phyloP scores from a whole-genome alignment of 768 basidiomycete species.

The Lactarius trivialis region DNA sequence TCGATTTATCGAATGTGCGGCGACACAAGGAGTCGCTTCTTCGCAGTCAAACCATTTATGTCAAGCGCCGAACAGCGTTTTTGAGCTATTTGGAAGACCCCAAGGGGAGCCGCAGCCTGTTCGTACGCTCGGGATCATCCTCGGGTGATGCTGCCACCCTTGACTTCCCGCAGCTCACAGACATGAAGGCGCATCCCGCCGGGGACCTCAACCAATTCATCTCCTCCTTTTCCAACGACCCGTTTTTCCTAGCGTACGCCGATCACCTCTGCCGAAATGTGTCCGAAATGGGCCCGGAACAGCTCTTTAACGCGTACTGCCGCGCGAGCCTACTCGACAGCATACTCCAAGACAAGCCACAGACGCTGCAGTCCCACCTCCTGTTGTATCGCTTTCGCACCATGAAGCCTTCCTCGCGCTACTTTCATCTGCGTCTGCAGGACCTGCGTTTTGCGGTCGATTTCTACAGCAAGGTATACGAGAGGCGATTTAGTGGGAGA shows the following conservation, averaged over 20 bases:
- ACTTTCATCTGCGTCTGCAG: constrained; percentile 63
- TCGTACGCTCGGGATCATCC: constrained; percentile 80
- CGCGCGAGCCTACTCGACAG: constrained; percentile 77
- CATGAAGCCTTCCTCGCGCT: constrained; percentile 49
- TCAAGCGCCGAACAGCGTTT: constrained; percentile 89
- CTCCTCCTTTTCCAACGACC: constrained; percentile 78
- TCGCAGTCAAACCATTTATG: constrained; percentile 75
- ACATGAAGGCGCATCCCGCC: constrained; percentile 58
- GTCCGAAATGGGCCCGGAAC: constrained; percentile 52
- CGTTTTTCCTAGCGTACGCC: constrained; percentile 72
- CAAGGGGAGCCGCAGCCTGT: constrained; percentile 84
- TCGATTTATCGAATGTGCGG: constrained; percentile 58
- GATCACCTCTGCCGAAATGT: constrained; percentile 66
- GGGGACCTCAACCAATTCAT: constrained; percentile 81
- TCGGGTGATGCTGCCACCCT: constrained; percentile 78
- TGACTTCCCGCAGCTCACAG: constrained; percentile 74
- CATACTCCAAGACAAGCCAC: constrained; percentile 85
- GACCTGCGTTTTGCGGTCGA: constrained; percentile 70
- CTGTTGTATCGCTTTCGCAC: constrained; percentile 62
- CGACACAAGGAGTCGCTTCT: constrained; percentile 66
- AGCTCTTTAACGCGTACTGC: constrained; percentile 62
- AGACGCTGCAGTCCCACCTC: constrained; percentile 68
- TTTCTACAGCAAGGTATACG: constrained; percentile 72
- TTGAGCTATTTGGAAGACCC: constrained; percentile 93
- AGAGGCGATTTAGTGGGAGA: constrained; percentile 68